These are phyloP conservation scores for Globisporangium cylindrosporum DNA, from an alignment of 352 stramenopile species.

Conservation along the genomic window DNA sequence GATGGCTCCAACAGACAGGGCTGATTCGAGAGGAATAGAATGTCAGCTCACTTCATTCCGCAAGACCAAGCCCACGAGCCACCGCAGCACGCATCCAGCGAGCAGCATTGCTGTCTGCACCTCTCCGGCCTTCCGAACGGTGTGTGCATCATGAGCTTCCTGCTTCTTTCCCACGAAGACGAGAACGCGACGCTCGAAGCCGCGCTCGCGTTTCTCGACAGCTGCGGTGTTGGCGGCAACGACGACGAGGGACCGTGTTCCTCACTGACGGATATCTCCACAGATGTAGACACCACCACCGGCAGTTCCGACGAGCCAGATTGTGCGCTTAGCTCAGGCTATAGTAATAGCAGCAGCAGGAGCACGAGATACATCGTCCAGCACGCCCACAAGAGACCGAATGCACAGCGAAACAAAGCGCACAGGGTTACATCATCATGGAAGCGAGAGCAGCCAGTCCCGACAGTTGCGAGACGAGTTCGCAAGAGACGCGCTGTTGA, in stretches of 20 bases:
- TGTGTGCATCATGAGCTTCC: conserved; percentile 6
- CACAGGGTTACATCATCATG: neutral
- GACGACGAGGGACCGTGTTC: neutral
- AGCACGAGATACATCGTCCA: neutral
- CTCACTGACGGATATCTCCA: neutral
- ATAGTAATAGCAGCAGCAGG: neutral
- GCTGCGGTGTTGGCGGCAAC: neutral
- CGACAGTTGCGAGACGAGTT: neutral
- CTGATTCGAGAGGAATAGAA: neutral
- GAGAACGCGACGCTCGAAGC: conserved; percentile 21
- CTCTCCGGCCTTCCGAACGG: no score
- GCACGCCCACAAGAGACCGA: neutral
- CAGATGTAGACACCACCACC: neutral
- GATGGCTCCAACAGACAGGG: no score
- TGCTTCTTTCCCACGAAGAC: conserved; percentile 13
- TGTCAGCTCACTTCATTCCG: neutral
- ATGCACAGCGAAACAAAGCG: neutral
- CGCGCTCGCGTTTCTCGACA: conserved; percentile 22
- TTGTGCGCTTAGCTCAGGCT: neutral
- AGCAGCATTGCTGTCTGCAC: neutral
- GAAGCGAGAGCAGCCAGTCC: neutral
- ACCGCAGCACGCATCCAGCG: no score
- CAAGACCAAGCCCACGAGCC: no score
- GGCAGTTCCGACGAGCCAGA: neutral
- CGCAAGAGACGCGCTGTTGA: neutral